Conservation (phyloP, 2,329 filamentous ascomycete genomes). For the Colletotrichum neosansevieriae region DNA sequence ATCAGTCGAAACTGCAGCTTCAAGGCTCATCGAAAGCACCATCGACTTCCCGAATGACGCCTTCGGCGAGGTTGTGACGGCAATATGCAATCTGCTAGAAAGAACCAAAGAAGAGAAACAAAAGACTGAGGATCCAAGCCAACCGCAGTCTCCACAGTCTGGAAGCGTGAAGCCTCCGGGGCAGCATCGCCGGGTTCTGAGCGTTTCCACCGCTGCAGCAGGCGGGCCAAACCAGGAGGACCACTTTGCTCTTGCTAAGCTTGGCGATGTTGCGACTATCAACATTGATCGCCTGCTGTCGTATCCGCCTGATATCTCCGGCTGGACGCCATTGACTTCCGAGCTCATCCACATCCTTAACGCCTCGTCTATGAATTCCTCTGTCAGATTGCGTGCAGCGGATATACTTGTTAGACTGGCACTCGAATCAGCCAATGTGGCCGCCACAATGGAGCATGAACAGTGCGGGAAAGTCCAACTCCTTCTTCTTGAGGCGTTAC, state of each 20-base stretch:
- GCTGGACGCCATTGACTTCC: constrained; percentile 77
- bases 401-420: constrained; percentile 72
- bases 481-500: constrained; percentile 77
- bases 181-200: constrained; percentile 60
- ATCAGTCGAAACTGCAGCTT: constrained; percentile 89
- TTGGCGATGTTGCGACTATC: constrained; percentile 78
- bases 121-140: constrained; percentile 47
- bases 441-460: constrained; percentile 64
- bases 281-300: constrained; percentile 81
- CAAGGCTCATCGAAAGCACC: constrained; percentile 90
- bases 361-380: constrained; percentile 59
- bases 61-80: constrained; percentile 81
- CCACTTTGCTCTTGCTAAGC: constrained; percentile 77
- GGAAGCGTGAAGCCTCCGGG: constrained; percentile 49
- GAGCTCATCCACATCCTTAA: constrained; percentile 66
- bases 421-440: constrained; percentile 68
- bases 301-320: constrained; percentile 74
- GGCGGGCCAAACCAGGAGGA: constrained; percentile 70
- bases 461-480: constrained; percentile 73
- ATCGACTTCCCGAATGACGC: constrained; percentile 87
- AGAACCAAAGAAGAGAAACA: constrained; percentile 46
- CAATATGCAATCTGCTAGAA: constrained; percentile 79
- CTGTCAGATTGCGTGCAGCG: constrained; percentile 70
- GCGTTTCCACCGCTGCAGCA: constrained; percentile 58
- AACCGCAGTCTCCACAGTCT: constrained; percentile 52